Conservation (phyloP, 176 grass and related monocot species). For the Oryza rufipogon region DNA sequence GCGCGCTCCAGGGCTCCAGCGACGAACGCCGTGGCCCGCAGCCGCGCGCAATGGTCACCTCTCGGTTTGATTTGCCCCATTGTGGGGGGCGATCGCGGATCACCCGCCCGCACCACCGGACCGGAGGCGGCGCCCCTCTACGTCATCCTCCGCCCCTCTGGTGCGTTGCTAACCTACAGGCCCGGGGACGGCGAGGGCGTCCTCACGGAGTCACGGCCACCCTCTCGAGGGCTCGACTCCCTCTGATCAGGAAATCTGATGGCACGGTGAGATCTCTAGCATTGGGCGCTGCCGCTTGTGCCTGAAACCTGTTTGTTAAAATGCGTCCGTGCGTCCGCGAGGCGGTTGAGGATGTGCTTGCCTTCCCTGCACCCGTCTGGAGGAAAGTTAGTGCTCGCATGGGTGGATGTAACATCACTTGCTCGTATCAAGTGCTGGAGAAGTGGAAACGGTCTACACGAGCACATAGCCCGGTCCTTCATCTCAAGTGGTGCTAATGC, state of each 20-base stretch:
- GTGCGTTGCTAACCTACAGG: conserved; percentile 25
- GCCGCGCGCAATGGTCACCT: not conserved
- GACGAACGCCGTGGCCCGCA: not conserved
- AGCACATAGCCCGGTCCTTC: conserved; percentile 36
- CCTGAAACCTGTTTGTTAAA: conserved; percentile 24
- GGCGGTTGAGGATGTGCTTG: conserved; percentile 29
- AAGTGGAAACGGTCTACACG: conserved; percentile 21
- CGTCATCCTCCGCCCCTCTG: conserved; percentile 17
- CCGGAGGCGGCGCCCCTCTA: conserved; percentile 26
- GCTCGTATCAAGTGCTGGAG: conserved; percentile 25
- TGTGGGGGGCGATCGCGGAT: not conserved
- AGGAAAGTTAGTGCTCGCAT: conserved; percentile 32
- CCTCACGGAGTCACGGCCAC: not conserved
- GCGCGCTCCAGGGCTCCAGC: too few relatives aligned
- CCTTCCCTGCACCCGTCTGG: conserved; percentile 23
- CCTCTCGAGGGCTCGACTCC: not conserved
- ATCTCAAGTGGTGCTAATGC: conserved; percentile 32
- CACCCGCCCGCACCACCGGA: not conserved
- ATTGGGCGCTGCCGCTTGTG: not conserved
- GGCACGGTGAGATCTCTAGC: not conserved
- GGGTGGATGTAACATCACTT: conserved; percentile 28
- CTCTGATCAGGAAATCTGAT: not conserved
- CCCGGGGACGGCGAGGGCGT: not conserved
- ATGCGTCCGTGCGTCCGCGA: not conserved
- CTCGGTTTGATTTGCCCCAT: not conserved